These are phyloP conservation scores for Fraxinus dipetala DNA, from an alignment of 305 asterid genomes.

Conservation along the genomic window DNA sequence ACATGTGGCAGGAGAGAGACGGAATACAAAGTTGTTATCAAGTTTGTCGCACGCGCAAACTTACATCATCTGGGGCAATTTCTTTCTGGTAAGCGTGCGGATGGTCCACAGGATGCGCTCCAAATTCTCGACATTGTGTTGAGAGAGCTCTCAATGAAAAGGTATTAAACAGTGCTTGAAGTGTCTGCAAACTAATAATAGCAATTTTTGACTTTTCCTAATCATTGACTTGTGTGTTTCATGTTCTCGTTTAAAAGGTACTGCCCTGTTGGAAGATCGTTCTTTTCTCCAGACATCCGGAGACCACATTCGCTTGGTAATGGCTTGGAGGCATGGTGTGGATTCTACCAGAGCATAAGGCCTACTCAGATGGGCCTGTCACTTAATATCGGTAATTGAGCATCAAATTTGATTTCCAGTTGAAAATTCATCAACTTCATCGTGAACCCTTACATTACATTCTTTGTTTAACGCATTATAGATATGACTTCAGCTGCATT, in stretches of 20 bases:
- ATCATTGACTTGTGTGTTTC: background rate
- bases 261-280: constrained; percentile 89
- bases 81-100: constrained; percentile 91
- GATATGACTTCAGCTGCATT: constrained; percentile 99
- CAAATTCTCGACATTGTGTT: constrained; percentile 93
- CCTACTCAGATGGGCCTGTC: constrained; percentile 99
- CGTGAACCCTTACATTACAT: background rate
- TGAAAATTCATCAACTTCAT: background rate
- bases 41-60: constrained; percentile 80
- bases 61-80: constrained; percentile 87
- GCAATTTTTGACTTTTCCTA: background rate
- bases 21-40: constrained; percentile 80
- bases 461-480: constrained; percentile 27
- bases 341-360: constrained; percentile 95
- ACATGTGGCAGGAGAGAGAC: constrained; percentile 59
- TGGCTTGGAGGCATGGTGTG: constrained; percentile 98
- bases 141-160: constrained; percentile 78
- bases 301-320: constrained; percentile 87
- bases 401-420: background rate
- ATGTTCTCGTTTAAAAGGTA: constrained; percentile 45
- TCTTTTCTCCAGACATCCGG: constrained; percentile 83
- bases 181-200: background rate
- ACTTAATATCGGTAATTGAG: constrained; percentile 72
- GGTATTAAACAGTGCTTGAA: constrained; percentile 38
- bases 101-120: constrained; percentile 91